Evolutionary conservation across 495 filamentous ascomycete genomes (phyloP).

Genomic region (Hyaloscypha bicolor): DNA sequence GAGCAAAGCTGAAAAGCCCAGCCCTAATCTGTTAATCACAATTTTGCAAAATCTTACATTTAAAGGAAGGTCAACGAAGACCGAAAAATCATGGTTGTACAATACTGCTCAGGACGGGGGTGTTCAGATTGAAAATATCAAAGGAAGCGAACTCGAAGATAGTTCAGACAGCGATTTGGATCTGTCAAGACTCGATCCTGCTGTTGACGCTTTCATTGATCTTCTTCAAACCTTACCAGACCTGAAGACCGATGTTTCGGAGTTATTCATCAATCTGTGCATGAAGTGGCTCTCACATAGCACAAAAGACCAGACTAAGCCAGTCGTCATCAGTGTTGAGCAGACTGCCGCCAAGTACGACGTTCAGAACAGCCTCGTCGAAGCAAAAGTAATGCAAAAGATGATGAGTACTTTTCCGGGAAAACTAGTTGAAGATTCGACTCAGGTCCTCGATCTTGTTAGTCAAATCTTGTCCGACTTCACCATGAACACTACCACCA

Average conservation of each 20-base stretch:
- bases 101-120: slow-evolving; percentile 13
- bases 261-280: slow-evolving; percentile 65
- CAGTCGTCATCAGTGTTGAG: slow-evolving; percentile 24
- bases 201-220: slow-evolving; percentile 54
- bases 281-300: slow-evolving; percentile 56
- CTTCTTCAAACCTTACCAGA: slow-evolving; percentile 49
- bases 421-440: slow-evolving; percentile 64
- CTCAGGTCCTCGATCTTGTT: slow-evolving; percentile 64
- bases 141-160: not conserved
- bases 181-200: slow-evolving; percentile 44
- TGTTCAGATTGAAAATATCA: slow-evolving; percentile 23
- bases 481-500: slow-evolving; percentile 2
- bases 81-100: slow-evolving; percentile 21
- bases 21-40: slow-evolving; percentile 38
- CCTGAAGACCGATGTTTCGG: slow-evolving; percentile 59
- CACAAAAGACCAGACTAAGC: not conserved
- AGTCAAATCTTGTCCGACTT: slow-evolving; percentile 55
- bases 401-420: slow-evolving; percentile 69
- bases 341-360: slow-evolving; percentile 38
- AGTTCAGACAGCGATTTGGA: not conserved
- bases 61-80: slow-evolving; percentile 35
- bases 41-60: slow-evolving; percentile 47
- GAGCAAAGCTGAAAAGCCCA: not conserved
- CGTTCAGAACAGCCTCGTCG: slow-evolving; percentile 52
- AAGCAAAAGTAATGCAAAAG: slow-evolving; percentile 66